These are phyloP conservation scores for Lizonia empirigonia DNA, from an alignment of 2,329 filamentous ascomycete species.

Conservation along the genomic window DNA sequence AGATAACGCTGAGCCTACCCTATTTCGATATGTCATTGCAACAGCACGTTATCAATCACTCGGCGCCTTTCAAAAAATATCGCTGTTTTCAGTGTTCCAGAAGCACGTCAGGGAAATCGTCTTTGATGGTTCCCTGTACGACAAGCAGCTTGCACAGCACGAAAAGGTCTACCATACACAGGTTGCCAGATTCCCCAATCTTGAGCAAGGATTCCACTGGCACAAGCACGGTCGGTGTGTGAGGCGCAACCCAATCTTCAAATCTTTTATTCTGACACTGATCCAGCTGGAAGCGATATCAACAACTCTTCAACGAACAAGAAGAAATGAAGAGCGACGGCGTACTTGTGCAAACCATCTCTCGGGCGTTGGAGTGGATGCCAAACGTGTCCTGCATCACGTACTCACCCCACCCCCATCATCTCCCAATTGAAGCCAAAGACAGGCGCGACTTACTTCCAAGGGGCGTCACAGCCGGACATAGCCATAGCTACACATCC, in stretches of 20 bases:
- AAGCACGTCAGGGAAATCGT: slow-evolving; percentile 41
- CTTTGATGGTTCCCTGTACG: slow-evolving; percentile 38
- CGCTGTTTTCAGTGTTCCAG: slow-evolving; percentile 28
- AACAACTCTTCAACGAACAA: slow-evolving; percentile 33
- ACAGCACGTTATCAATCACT: slow-evolving; percentile 39
- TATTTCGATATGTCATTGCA: slow-evolving; percentile 34
- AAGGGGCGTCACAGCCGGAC: slow-evolving; percentile 1
- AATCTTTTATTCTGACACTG: neutral
- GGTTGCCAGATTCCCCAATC: slow-evolving; percentile 5
- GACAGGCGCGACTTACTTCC: slow-evolving; percentile 31
- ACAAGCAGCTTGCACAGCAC: slow-evolving; percentile 19
- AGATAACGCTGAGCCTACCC: slow-evolving; percentile 30
- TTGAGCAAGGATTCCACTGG: slow-evolving; percentile 20
- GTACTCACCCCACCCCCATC: slow-evolving; percentile 32
- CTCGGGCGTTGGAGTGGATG: slow-evolving; percentile 30
- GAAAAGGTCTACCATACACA: slow-evolving; percentile 15
- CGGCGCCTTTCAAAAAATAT: slow-evolving; percentile 35
- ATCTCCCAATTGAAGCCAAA: slow-evolving; percentile 29
- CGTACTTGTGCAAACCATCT: slow-evolving; percentile 33
- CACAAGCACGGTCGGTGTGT: slow-evolving; percentile 20
- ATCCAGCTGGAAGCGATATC: slow-evolving; percentile 33
- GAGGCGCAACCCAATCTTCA: neutral
- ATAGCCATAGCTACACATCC: neutral
- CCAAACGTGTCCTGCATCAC: slow-evolving; percentile 33
- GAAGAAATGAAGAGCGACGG: slow-evolving; percentile 31